phyloP scores from a whole-genome alignment of 495 filamentous ascomycete genomes.

The Aspergillus kassunensis region DNA sequence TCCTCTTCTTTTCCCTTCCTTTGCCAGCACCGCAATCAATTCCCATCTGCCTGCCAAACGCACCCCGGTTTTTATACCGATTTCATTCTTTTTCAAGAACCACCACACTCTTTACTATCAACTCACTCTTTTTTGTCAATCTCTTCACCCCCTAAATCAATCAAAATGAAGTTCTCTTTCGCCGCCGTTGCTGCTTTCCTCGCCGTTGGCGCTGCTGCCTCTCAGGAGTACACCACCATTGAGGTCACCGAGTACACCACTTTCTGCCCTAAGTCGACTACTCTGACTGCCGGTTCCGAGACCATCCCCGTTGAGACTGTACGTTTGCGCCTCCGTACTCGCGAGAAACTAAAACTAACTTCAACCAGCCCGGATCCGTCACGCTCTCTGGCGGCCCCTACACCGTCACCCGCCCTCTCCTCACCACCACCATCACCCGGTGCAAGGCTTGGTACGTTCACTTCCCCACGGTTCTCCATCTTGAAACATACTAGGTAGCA shows the following conservation, averaged over 20 bases:
- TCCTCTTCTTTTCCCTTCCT: slow-evolving; percentile 10
- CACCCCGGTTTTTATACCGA: slow-evolving; percentile 42
- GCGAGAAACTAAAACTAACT: neutral
- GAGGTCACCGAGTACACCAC: slow-evolving; percentile 77
- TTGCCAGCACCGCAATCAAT: slow-evolving; percentile 16
- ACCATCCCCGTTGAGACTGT: slow-evolving; percentile 81
- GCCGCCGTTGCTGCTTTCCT: slow-evolving; percentile 62
- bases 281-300: slow-evolving; percentile 59
- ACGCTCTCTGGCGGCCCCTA: slow-evolving; percentile 60
- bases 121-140: slow-evolving; percentile 22
- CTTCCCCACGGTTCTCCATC: neutral
- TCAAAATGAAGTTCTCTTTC: slow-evolving; percentile 93
- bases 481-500: slow-evolving; percentile 2
- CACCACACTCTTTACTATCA: slow-evolving; percentile 16
- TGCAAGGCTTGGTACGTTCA: slow-evolving; percentile 60
- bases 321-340: too few species aligned
- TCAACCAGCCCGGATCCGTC: slow-evolving; percentile 31
- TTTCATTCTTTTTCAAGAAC: slow-evolving; percentile 49
- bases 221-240: slow-evolving; percentile 64
- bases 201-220: slow-evolving; percentile 47
- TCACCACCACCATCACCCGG: slow-evolving; percentile 57
- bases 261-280: slow-evolving; percentile 77
- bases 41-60: slow-evolving; percentile 16
- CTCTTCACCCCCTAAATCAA: slow-evolving; percentile 11
- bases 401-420: slow-evolving; percentile 69